Percentiles rank a stretch among this genome's conserved stretches.
Conservation (phyloP, 2,329 filamentous ascomycete species). For the Ceratocystis destructans region DNA sequence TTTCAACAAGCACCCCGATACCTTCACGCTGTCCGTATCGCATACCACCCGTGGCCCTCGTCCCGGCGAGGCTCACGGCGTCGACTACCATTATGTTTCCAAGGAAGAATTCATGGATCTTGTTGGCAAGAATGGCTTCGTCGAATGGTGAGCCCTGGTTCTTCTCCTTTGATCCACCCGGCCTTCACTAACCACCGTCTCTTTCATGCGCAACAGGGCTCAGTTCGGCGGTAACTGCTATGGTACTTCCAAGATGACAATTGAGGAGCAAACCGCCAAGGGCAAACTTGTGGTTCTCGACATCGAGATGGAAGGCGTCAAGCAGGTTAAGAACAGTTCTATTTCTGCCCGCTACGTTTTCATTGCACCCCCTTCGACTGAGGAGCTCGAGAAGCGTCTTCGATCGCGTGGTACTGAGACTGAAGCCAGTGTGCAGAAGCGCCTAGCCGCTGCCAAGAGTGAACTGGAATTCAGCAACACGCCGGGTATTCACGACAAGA, state of each 20-base stretch:
- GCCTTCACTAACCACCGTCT: neutral
- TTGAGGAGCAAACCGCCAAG: conserved; percentile 58
- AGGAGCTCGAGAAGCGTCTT: conserved; percentile 59
- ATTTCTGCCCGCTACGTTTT: conserved; percentile 72
- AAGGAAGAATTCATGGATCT: conserved; percentile 54
- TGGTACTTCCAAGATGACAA: conserved; percentile 68
- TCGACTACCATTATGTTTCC: conserved; percentile 68
- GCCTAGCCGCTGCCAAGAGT: conserved; percentile 55
- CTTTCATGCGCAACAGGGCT: conserved; percentile 36
- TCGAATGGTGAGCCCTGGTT: conserved; percentile 39
- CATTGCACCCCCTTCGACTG: conserved; percentile 63
- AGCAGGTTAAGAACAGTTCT: conserved; percentile 70
- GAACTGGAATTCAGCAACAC: conserved; percentile 62
- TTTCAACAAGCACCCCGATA: conserved; percentile 41
- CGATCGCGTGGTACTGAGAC: conserved; percentile 65
- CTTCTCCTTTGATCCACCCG: neutral
- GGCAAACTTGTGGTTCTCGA: conserved; percentile 71
- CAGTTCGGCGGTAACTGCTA: conserved; percentile 77
- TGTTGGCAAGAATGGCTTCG: conserved; percentile 57
- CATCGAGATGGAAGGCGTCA: conserved; percentile 96
- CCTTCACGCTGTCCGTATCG: conserved; percentile 43
- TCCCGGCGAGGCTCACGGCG: conserved; percentile 58
- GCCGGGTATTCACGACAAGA: conserved; percentile 38
- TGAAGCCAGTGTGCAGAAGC: conserved; percentile 55
- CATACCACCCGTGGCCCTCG: conserved; percentile 75